Percentiles rank a stretch among this genome's conserved stretches.
Conservation (phyloP, 345 rosid genomes). For the Bretschneidera sinensis region DNA sequence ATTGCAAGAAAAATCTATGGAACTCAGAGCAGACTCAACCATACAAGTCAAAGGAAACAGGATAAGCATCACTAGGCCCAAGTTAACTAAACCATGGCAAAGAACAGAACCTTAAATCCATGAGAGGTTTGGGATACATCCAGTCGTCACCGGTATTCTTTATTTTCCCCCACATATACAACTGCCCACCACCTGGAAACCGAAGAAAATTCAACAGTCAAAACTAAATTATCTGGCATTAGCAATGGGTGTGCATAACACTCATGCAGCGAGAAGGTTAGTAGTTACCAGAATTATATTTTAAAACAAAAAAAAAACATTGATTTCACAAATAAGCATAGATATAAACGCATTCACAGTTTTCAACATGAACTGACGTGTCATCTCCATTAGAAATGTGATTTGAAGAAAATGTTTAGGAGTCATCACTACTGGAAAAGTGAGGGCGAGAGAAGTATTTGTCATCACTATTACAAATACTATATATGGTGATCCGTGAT, state of each 20-base stretch:
- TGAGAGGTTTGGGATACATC: slow-evolving; percentile 98
- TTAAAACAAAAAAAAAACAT: not conserved
- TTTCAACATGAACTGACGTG: no score
- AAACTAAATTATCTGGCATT: no score
- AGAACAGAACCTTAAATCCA: slow-evolving; percentile 82
- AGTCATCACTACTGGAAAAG: no score
- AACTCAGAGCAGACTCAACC: not conserved
- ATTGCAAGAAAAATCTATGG: not conserved
- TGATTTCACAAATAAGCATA: not conserved
- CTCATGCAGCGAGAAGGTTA: not conserved
- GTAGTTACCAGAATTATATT: not conserved
- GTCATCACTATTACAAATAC: no score
- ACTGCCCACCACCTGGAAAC: slow-evolving; percentile 86
- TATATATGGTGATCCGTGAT: no score
- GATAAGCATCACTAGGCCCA: not conserved
- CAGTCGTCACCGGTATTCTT: slow-evolving; percentile 91
- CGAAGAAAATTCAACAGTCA: slow-evolving; percentile 1
- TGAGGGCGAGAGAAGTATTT: no score
- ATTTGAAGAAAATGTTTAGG: no score
- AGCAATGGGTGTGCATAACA: no score
- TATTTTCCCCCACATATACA: slow-evolving; percentile 99
- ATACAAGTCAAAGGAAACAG: slow-evolving; percentile 2
- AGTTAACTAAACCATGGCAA: not conserved
- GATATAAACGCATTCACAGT: no score
- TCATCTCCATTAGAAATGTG: no score